Percentiles rank a stretch among this genome's conserved stretches.
Conservation (phyloP, 2,329 filamentous ascomycete genomes). For the Raffaelea albimanens region DNA sequence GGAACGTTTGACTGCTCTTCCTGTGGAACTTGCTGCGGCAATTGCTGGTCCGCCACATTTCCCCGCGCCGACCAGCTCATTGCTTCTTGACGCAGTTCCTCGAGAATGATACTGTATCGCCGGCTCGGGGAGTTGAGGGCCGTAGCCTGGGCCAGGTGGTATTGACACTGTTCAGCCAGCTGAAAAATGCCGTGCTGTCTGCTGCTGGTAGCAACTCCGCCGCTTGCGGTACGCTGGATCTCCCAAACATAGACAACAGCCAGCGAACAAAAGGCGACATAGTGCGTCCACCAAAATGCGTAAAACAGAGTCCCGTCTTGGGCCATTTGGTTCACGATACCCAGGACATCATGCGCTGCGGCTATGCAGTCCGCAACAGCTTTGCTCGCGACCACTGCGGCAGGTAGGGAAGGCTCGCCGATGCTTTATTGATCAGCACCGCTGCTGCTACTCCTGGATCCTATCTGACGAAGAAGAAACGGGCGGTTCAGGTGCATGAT, state of each 20-base stretch:
- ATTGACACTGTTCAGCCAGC: constrained; percentile 36
- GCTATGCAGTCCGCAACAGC: constrained; percentile 33
- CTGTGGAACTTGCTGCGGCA: background rate
- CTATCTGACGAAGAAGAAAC: constrained; percentile 33
- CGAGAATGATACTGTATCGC: constrained; percentile 41
- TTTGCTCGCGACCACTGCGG: too few relatives aligned
- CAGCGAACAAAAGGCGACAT: constrained; percentile 44
- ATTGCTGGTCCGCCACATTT: background rate
- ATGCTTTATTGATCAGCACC: background rate
- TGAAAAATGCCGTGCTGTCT: constrained; percentile 22
- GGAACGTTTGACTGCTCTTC: too few relatives aligned
- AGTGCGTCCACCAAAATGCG: constrained; percentile 43
- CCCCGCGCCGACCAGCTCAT: background rate
- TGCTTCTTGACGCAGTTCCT: constrained; percentile 28
- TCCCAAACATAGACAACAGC: constrained; percentile 44
- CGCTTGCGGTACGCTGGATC: constrained; percentile 38
- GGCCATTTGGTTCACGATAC: constrained; percentile 31
- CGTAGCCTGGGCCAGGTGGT: constrained; percentile 29
- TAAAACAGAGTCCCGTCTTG: constrained; percentile 30
- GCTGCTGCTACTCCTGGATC: background rate
- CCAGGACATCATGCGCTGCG: constrained; percentile 34
- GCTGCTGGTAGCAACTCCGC: constrained; percentile 6
- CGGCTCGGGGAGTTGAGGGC: constrained; percentile 32
- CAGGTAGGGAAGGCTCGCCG: background rate
- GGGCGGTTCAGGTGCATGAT: constrained; percentile 46